A percentile compares a stretch with the other conserved stretches of the same genome.
phyloP scores from a whole-genome alignment of 202 grass and related monocot genomes.

The Bolboschoenoplectus hybrid region DNA sequence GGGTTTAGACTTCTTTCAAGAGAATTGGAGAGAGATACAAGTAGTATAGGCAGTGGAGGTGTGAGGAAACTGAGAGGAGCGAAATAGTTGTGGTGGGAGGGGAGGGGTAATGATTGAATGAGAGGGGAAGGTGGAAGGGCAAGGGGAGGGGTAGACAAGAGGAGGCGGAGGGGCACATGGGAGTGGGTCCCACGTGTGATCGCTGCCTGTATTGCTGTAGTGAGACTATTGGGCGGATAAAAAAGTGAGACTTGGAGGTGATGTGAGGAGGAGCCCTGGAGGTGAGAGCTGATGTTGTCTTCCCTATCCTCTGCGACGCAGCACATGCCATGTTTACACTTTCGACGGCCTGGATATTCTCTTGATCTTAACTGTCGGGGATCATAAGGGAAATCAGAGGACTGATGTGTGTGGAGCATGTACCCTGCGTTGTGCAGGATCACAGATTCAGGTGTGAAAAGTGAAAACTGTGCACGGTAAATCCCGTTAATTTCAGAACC shows the following conservation, averaged over 20 bases:
- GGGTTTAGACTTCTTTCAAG: not conserved
- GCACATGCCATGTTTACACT: not conserved
- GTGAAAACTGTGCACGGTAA: not conserved
- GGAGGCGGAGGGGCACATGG: constrained; percentile 39
- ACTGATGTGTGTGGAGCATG: not conserved
- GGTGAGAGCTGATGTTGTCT: not conserved
- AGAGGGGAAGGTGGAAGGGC: constrained; percentile 19
- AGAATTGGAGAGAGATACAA: constrained; percentile 20
- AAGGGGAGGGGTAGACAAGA: constrained; percentile 13
- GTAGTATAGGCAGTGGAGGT: not conserved
- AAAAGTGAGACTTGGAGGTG: constrained; percentile 7
- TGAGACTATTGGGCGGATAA: constrained; percentile 16
- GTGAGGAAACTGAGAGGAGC: not conserved
- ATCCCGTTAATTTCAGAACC: constrained; percentile 5
- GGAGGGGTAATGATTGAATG: constrained; percentile 25
- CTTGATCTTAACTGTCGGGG: not conserved
- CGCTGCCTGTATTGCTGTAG: constrained; percentile 28
- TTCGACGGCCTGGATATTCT: not conserved
- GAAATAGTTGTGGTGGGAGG: not conserved
- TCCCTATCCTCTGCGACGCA: not conserved
- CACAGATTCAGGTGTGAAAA: not conserved
- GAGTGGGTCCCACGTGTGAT: constrained; percentile 26
- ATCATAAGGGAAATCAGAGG: not conserved
- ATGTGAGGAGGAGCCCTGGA: not conserved
- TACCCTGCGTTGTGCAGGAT: not conserved